A percentile compares a stretch with the other conserved stretches of the same genome.
phyloP scores from a whole-genome alignment of 202 grass and related monocot genomes.

The Bolboschoenoplectus hybrid region DNA sequence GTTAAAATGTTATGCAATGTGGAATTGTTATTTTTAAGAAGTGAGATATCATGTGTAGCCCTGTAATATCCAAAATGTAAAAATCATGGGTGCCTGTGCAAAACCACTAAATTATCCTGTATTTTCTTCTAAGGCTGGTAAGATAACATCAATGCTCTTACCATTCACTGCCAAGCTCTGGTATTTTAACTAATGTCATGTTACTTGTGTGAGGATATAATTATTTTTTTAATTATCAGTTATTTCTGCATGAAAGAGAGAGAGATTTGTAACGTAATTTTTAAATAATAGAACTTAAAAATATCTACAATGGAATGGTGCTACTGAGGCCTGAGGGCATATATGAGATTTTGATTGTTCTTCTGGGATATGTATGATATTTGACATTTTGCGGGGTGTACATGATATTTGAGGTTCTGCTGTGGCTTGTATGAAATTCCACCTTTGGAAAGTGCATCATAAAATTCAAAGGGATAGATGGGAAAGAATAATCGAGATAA shows the following conservation, averaged over 20 bases:
- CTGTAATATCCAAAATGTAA: neutral
- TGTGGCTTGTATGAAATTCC: neutral
- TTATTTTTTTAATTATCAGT: neutral
- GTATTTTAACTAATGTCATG: neutral
- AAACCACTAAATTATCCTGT: neutral
- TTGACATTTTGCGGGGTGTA: neutral
- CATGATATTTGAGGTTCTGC: neutral
- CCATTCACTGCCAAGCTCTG: neutral
- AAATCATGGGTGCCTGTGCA: neutral
- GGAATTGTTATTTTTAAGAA: neutral
- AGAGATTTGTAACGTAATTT: conserved; percentile 5
- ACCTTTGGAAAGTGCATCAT: neutral
- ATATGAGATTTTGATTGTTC: too few species aligned
- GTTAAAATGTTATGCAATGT: neutral
- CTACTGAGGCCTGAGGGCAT: too few species aligned
- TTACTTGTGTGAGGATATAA: neutral
- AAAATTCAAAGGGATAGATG: conserved; percentile 1
- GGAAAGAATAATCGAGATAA: neutral
- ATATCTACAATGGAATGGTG: neutral
- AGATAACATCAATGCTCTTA: neutral
- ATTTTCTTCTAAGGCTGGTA: conserved; percentile 12
- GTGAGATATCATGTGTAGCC: neutral
- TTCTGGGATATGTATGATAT: neutral
- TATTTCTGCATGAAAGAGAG: neutral
- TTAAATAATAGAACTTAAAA: neutral